Conservation (phyloP, 169 alveolate genomes). For the Theileria annulata region DNA sequence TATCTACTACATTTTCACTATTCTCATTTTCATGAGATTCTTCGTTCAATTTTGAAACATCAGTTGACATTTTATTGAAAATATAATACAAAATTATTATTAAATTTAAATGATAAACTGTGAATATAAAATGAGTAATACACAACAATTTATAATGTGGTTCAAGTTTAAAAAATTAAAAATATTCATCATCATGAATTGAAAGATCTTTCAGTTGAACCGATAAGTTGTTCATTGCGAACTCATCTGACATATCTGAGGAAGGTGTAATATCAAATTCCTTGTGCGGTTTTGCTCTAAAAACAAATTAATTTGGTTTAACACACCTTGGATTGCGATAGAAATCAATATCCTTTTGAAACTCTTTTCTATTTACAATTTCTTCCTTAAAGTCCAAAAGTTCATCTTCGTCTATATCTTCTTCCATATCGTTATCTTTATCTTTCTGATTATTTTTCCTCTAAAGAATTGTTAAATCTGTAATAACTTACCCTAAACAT, state of each 20-base stretch:
- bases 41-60: constrained; percentile 15
- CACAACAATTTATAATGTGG: no score
- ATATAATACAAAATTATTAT: no score
- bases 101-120: no score
- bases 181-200: constrained; percentile 45
- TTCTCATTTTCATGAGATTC: constrained; percentile 1
- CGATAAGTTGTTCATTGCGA: constrained; percentile 33
- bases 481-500: constrained; percentile 24
- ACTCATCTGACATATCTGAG: constrained; percentile 26
- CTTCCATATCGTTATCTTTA: constrained; percentile 42
- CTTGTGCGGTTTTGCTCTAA: constrained; percentile 19
- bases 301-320: not conserved
- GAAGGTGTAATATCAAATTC: not conserved
- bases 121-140: no score
- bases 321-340: constrained; percentile 66
- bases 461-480: constrained; percentile 11
- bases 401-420: constrained; percentile 63
- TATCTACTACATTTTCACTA: constrained; percentile 5
- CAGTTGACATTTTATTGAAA: no score
- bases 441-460: constrained; percentile 18
- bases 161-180: constrained; percentile 11
- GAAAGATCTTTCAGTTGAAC: constrained; percentile 56
- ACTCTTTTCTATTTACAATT: constrained; percentile 51
- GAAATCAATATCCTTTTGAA: constrained; percentile 56
- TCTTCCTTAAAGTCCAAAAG: constrained; percentile 67